Evolutionary conservation across 75 land plant genomes (phyloP).

Genomic region (Pinus tabuliformis): DNA sequence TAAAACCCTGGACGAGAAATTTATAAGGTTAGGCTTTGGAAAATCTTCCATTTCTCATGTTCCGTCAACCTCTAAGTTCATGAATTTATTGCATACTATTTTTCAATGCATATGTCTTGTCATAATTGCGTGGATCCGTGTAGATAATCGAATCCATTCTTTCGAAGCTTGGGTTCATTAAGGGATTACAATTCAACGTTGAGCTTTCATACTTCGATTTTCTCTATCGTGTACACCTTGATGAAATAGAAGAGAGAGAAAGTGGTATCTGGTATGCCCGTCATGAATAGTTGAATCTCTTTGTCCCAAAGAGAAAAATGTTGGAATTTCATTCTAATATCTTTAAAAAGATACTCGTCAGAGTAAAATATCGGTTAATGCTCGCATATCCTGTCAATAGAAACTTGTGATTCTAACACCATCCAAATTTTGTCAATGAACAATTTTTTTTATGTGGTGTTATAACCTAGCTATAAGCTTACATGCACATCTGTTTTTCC

Average conservation of each 20-base stretch:
- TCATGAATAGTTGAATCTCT: slow-evolving; percentile 18
- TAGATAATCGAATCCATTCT: not conserved
- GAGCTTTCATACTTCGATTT: slow-evolving; percentile 18
- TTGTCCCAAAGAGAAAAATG: slow-evolving; percentile 15
- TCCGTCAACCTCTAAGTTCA: not conserved
- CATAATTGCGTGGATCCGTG: not conserved
- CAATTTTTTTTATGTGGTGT: not conserved
- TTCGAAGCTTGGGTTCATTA: slow-evolving; percentile 1
- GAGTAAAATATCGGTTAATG: slow-evolving; percentile 17
- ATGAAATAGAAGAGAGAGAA: slow-evolving; percentile 1
- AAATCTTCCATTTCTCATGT: not conserved
- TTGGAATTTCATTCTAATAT: not conserved
- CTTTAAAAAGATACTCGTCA: slow-evolving; percentile 1
- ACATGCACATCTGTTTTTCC: not conserved
- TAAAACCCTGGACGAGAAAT: not conserved
- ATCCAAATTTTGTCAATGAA: not conserved
- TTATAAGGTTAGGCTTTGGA: not conserved
- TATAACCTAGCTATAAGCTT: not conserved
- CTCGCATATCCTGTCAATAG: slow-evolving; percentile 9
- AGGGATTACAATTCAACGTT: slow-evolving; percentile 1
- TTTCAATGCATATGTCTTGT: no score
- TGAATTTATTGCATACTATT: not conserved
- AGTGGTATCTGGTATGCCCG: slow-evolving; percentile 14
- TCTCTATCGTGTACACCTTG: slow-evolving; percentile 11
- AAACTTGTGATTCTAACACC: slow-evolving; percentile 13